These are phyloP conservation scores for Dipodascus albidus DNA, from an alignment of 805 yeast genomes.

Conservation along the genomic window DNA sequence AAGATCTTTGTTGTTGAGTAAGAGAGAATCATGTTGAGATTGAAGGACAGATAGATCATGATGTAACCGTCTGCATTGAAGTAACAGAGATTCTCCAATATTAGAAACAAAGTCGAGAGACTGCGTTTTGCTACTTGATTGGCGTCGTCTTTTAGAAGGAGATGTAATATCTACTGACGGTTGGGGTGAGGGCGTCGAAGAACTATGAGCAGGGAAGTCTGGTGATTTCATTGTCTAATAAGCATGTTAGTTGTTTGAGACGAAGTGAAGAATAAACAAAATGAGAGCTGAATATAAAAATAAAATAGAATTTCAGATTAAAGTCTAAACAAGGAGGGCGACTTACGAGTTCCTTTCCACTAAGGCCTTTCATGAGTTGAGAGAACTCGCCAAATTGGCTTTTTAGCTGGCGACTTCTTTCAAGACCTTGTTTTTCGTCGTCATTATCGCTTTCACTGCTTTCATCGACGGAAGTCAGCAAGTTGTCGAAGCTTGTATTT, in stretches of 20 bases:
- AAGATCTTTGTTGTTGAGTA: conserved; percentile 5
- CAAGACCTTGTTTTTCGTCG: not conserved
- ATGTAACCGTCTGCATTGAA: conserved; percentile 24
- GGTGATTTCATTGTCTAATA: not conserved
- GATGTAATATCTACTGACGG: no score
- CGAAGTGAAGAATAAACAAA: not conserved
- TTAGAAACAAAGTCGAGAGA: conserved; percentile 21
- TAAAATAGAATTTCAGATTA: not conserved
- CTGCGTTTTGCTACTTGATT: not conserved
- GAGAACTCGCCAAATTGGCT: not conserved
- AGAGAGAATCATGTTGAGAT: not conserved
- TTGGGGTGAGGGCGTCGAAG: not conserved
- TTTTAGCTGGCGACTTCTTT: not conserved
- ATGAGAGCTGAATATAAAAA: not conserved
- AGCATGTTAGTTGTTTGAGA: not conserved
- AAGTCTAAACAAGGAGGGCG: not conserved
- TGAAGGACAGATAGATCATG: conserved; percentile 8
- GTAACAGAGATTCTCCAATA: conserved; percentile 22
- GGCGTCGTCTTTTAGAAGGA: not conserved
- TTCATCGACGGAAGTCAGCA: not conserved
- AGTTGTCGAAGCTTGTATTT: not conserved
- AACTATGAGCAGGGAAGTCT: not conserved
- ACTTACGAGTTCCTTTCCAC: not conserved
- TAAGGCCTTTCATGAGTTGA: not conserved
- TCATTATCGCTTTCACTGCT: not conserved